Evolutionary conservation across 345 rosid species (phyloP).

Genomic region (Eucalyptus marginata): DNA sequence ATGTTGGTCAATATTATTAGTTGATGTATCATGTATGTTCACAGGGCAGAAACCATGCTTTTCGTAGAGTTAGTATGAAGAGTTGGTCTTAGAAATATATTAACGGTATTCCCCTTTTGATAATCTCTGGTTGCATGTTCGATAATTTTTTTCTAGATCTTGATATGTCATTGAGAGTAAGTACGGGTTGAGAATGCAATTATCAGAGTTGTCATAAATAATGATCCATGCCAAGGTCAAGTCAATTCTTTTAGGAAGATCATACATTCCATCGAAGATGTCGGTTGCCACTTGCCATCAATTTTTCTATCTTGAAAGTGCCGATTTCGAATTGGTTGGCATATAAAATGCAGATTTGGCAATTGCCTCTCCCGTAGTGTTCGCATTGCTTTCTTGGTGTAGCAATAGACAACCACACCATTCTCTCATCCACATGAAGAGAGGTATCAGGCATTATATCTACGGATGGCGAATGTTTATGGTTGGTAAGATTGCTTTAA

Average conservation of each 20-base stretch:
- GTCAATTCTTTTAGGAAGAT: neutral
- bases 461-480: slow-evolving; percentile 66
- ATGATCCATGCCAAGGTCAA: slow-evolving; percentile 21
- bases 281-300: slow-evolving; percentile 83
- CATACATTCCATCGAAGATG: slow-evolving; percentile 5
- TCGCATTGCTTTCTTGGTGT: slow-evolving; percentile 98
- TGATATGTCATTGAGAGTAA: neutral
- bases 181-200: neutral
- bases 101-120: neutral
- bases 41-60: neutral
- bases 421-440: slow-evolving; percentile 62
- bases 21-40: neutral
- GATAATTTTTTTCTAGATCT: neutral
- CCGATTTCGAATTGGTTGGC: slow-evolving; percentile 94
- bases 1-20: neutral
- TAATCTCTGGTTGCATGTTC: neutral
- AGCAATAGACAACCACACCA: slow-evolving; percentile 69
- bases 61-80: neutral
- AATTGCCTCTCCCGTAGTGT: slow-evolving; percentile 67
- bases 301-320: slow-evolving; percentile 75
- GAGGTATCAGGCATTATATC: slow-evolving; percentile 81
- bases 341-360: slow-evolving; percentile 99
- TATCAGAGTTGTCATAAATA: neutral
- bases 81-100: neutral
- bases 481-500: slow-evolving; percentile 97